Base-by-base conservation (phyloP, 1,284 basidiomycete genomes). In the Heimioporus punctisporus region DNA sequence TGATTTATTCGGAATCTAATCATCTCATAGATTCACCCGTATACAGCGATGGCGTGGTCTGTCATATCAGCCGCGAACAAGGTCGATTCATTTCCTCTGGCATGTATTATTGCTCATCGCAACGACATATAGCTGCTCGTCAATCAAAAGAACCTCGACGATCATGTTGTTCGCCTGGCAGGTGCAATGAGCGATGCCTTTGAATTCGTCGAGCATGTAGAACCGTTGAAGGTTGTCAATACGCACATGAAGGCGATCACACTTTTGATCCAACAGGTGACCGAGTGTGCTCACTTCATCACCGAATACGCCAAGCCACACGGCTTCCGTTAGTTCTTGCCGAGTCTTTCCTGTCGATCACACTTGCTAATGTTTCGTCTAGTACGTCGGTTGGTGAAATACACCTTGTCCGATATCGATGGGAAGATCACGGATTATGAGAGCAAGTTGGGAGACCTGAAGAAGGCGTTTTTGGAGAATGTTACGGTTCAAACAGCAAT, bases 371-470 rank as follows among this genome's bases (percentile, higher is more conserved):
- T 19, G 15, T 19, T 8, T 14, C n/a, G n/a, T n/a, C 34, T 37
- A 37, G 34, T 5, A 19, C 15, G 15, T 8, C 11, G 34, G 34
- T 2, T 24, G n/a, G 47, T 26, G n/a, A 47, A 55, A 42, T 48
- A 58, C 9, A 41, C 45, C 1, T 11, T 45, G 15, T 3, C 39
- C 3, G 34, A 47, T 34, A 46, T 56, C 26, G 37, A 40, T 14
- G 11, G 5, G 19, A 59, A 4, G 31, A 54, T 60, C 25, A 24
- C 19, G 6, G 25, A 15, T 11, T 58, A 55, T 10, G 43, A 58
- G 41, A 45, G n/a, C 37, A 50, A 48, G 24, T 14, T 59, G 3
- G 27, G 10, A 11, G 50, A 44, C 6, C 23, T 58, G 6, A 49
- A 50, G 3, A 30, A 17, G 4, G 47, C 47, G 9, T 57, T 57